A percentile compares a stretch with the other conserved stretches of the same genome.
Evolutionary conservation across 768 basidiomycete species (phyloP).

Genomic region (Russula emetica): DNA sequence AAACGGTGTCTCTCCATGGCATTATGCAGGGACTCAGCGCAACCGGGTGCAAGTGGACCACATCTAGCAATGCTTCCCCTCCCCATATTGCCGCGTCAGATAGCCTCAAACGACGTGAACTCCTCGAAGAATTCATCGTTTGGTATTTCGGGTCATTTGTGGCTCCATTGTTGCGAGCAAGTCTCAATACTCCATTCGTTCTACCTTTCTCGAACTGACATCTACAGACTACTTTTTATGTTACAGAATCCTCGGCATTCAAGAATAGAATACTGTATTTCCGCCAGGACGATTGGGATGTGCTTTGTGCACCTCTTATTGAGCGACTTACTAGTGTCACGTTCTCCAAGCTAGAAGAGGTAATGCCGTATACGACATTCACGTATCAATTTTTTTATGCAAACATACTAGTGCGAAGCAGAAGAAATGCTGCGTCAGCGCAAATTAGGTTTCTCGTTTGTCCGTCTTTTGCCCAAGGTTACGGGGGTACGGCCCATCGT

Average conservation of each 20-base stretch:
- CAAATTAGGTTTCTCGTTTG: conserved; percentile 75
- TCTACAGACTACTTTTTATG: conserved; percentile 82
- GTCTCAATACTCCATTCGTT: conserved; percentile 23
- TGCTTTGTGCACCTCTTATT: conserved; percentile 75
- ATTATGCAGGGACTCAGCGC: conserved; percentile 73
- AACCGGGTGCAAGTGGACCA: conserved; percentile 77
- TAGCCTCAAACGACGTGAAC: conserved; percentile 66
- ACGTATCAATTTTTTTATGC: neutral
- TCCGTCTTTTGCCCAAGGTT: conserved; percentile 90
- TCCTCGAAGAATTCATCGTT: conserved; percentile 84
- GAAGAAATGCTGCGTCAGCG: conserved; percentile 65
- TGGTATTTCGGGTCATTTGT: conserved; percentile 94
- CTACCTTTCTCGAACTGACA: neutral
- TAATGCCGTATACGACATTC: conserved; percentile 34
- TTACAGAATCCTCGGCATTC: conserved; percentile 86
- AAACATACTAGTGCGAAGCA: conserved; percentile 51
- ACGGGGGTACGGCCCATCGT: conserved; percentile 93
- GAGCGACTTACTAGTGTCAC: conserved; percentile 65
- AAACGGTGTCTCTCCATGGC: conserved; percentile 70
- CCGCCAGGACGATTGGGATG: conserved; percentile 91
- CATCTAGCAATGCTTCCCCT: conserved; percentile 39
- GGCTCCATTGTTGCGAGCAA: conserved; percentile 69
- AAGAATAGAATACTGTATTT: conserved; percentile 85
- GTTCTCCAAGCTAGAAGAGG: conserved; percentile 67
- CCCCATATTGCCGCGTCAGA: conserved; percentile 59